Evolutionary conservation across 1,284 basidiomycete species (phyloP), one percentile per base, ranked within the genome.

Genomic region (Cutaneotrichosporon curvatum): DNA sequence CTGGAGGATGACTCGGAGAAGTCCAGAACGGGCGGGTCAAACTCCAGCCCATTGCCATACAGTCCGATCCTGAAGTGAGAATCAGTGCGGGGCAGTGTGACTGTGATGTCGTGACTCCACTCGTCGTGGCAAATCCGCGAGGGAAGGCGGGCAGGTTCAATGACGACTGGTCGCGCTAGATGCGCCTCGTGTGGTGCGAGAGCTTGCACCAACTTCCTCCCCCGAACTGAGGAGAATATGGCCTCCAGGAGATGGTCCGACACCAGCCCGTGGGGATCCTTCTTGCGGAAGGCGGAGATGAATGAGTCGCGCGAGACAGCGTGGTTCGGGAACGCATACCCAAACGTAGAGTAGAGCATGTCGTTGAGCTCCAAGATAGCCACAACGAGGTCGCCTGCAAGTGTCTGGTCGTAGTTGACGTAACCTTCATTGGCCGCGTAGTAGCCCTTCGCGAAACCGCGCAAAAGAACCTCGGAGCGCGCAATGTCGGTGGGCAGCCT

Each of bases 401-500:
- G 74, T 52, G 87, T 83, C 61, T 81, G 82, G 70, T 87, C 84
- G 60, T 83, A 90, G 2, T 84, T 78, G 20, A 90, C 79, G 28
- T 79, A 76, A 37, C 78, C 76, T 14, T 81, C 79, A 65, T 99
- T 98, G n/a, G 85, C 83, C 49, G 85, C 82, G 56, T 87, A 85
- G 87, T 91, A 98, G 21, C 85, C 79, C 53, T 80, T 78, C 7
- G 90, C 86, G 63, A 98, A 92, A 10, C 83, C 80, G 16, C 68
- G 56, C 22, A 81, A 68, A 19, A 80, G 58, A 20, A 68, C 65
- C 65, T 96, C 90, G 51, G 79, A 78, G 2, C 80, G 58, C 4
- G 43, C 19, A 7, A 51, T 44, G 37, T 81, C 79, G 20, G 75
- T 65, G 14, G 87, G 82, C 31, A 89, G 68, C 60, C 85, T 78